These are phyloP conservation scores for Aspergillus felis DNA, from an alignment of 2,329 filamentous ascomycete species.

Conservation along the genomic window DNA sequence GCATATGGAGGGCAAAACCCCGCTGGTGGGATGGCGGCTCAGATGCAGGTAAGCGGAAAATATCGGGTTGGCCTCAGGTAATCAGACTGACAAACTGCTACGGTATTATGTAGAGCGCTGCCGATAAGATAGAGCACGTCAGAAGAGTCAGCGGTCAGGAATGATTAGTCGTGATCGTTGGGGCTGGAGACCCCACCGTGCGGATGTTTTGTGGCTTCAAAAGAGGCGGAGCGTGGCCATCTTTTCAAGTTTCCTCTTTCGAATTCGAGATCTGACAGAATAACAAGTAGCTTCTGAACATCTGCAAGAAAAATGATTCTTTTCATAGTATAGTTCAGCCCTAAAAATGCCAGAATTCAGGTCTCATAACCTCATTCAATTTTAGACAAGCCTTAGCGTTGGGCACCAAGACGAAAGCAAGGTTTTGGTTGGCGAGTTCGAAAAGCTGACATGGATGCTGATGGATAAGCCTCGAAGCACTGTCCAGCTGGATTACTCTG, in stretches of 20 bases:
- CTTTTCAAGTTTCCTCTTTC: too few species aligned
- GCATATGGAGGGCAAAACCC: slow-evolving; percentile 30
- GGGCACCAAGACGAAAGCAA: background rate
- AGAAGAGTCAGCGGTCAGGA: slow-evolving; percentile 10
- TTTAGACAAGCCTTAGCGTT: background rate
- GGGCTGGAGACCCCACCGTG: background rate
- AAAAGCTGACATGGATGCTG: background rate
- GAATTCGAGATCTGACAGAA: background rate
- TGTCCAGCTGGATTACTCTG: background rate
- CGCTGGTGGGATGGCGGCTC: slow-evolving; percentile 27
- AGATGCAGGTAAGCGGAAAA: slow-evolving; percentile 29
- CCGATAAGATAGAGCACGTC: slow-evolving; percentile 30
- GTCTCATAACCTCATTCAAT: background rate
- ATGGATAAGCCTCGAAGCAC: too few species aligned
- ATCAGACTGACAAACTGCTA: slow-evolving; percentile 6
- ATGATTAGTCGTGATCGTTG: background rate
- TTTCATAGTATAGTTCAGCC: background rate
- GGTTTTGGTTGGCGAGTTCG: background rate
- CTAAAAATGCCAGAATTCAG: background rate
- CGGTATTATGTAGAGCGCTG: slow-evolving; percentile 27
- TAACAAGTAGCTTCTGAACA: background rate
- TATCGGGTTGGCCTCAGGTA: background rate
- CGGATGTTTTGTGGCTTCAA: background rate
- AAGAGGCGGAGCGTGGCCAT: background rate
- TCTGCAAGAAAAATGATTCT: background rate